Evolutionary conservation across 805 yeast genomes (phyloP).

Genomic region (Nakazawaea wyomingensis): DNA sequence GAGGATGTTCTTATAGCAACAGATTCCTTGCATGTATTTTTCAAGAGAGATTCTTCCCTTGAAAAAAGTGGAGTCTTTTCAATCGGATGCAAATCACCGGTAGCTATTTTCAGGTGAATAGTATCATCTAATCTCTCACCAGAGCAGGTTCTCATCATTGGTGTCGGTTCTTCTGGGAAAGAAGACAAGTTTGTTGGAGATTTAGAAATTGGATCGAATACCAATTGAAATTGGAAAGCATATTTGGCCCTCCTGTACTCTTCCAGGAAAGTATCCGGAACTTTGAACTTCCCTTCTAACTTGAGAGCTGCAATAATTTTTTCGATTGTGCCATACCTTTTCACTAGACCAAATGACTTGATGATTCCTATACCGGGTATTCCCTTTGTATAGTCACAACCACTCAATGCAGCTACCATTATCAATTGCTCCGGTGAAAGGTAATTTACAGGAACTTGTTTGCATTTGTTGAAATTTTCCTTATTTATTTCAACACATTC

Average conservation of each 20-base stretch:
- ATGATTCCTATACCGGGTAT: slow-evolving; percentile 74
- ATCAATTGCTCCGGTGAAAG: slow-evolving; percentile 57
- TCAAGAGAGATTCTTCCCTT: slow-evolving; percentile 35
- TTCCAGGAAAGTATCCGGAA: slow-evolving; percentile 53
- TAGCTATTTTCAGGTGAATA: slow-evolving; percentile 51
- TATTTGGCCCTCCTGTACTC: slow-evolving; percentile 64
- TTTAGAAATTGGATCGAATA: slow-evolving; percentile 59
- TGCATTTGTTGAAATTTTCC: slow-evolving; percentile 45
- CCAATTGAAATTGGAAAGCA: slow-evolving; percentile 83
- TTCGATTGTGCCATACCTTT: slow-evolving; percentile 45
- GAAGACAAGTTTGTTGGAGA: slow-evolving; percentile 54
- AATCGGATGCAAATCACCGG: slow-evolving; percentile 65
- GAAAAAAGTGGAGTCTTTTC: slow-evolving; percentile 41
- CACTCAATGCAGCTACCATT: slow-evolving; percentile 81
- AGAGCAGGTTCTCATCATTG: slow-evolving; percentile 35
- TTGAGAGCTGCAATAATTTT: slow-evolving; percentile 50
- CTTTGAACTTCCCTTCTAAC: slow-evolving; percentile 51
- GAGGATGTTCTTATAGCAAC: slow-evolving; percentile 8
- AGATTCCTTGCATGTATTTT: not conserved
- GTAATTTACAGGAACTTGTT: slow-evolving; percentile 40
- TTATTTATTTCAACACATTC: slow-evolving; percentile 66
- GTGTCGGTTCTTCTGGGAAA: slow-evolving; percentile 38
- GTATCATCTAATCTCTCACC: slow-evolving; percentile 39
- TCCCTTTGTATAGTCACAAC: slow-evolving; percentile 94
- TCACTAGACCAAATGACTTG: slow-evolving; percentile 62